Conservation (phyloP, 768 basidiomycete species). For the Favolaschia claudopus region DNA sequence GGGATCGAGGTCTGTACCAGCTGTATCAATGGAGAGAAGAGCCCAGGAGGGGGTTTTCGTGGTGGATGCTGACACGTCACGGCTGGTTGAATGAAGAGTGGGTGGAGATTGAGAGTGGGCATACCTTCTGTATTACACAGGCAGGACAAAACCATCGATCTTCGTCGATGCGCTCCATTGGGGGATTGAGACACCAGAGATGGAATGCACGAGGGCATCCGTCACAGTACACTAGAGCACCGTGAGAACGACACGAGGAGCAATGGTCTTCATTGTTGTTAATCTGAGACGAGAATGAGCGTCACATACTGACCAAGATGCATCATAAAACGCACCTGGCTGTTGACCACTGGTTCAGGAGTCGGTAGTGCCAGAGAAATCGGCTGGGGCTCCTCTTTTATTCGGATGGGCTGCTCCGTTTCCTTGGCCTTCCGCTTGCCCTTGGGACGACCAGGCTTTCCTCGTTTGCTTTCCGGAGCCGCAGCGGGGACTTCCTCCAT, state of each 20-base stretch:
- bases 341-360: constrained; percentile 51
- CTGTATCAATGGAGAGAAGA: constrained; percentile 76
- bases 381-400: constrained; percentile 61
- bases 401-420: constrained; percentile 48
- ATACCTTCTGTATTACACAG: constrained; percentile 72
- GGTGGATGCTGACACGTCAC: constrained; percentile 64
- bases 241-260: constrained; percentile 82
- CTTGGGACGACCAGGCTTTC: constrained; percentile 41
- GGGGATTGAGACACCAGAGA: constrained; percentile 95
- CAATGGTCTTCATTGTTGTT: constrained; percentile 82
- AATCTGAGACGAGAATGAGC: constrained; percentile 40
- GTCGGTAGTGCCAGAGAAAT: constrained; percentile 49
- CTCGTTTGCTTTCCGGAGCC: constrained; percentile 37
- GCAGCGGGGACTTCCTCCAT: constrained; percentile 41
- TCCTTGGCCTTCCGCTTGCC: constrained; percentile 62
- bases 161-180: constrained; percentile 87
- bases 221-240: constrained; percentile 94
- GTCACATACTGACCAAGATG: constrained; percentile 7
- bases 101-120: constrained; percentile 31
- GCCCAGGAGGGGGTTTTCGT: constrained; percentile 68
- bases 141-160: constrained; percentile 85
- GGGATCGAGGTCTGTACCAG: constrained; percentile 75
- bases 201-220: constrained; percentile 97
- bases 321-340: constrained; percentile 44
- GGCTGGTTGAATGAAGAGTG: constrained; percentile 26